Evolutionary conservation across 2,329 filamentous ascomycete species (phyloP).

Genomic region (Aspergillus sojae): DNA sequence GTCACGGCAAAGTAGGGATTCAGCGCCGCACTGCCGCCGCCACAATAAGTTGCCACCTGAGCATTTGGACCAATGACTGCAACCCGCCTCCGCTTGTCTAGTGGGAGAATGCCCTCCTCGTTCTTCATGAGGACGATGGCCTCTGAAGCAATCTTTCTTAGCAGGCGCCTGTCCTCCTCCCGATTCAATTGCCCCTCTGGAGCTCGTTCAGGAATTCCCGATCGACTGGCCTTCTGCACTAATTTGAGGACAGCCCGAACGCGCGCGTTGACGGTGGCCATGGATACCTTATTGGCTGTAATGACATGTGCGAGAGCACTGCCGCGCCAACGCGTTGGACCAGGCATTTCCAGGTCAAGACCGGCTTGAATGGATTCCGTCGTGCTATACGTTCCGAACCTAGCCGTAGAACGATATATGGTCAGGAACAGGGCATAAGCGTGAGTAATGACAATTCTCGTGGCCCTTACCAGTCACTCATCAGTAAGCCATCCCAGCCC

Average conservation of each 20-base stretch:
- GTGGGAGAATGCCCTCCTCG: constrained; percentile 62
- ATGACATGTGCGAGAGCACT: constrained; percentile 40
- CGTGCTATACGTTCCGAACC: constrained; percentile 46
- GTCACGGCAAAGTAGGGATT: constrained; percentile 43
- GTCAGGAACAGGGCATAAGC: neutral
- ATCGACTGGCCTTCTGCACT: constrained; percentile 56
- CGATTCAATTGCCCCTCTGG: constrained; percentile 58
- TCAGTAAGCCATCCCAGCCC: constrained; percentile 48
- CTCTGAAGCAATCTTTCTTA: constrained; percentile 66
- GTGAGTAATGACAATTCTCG: neutral
- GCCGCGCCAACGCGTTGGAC: constrained; percentile 42
- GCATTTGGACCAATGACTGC: constrained; percentile 57
- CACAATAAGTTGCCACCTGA: constrained; percentile 51
- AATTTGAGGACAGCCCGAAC: constrained; percentile 59
- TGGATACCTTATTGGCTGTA: constrained; percentile 55
- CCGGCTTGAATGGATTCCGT: constrained; percentile 44
- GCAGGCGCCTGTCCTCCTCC: constrained; percentile 60
- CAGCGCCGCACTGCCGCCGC: constrained; percentile 64
- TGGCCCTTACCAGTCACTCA: constrained; percentile 48
- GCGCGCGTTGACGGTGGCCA: constrained; percentile 56
- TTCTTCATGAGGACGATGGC: constrained; percentile 74
- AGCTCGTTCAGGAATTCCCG: constrained; percentile 56
- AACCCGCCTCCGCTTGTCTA: constrained; percentile 45
- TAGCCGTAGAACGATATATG: constrained; percentile 9
- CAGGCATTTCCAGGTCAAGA: constrained; percentile 49